Percentiles rank a stretch among this genome's conserved stretches.
These are phyloP conservation scores for Pharnaceum exiguum DNA, from an alignment of 148 eudicot species.

Conservation along the genomic window DNA sequence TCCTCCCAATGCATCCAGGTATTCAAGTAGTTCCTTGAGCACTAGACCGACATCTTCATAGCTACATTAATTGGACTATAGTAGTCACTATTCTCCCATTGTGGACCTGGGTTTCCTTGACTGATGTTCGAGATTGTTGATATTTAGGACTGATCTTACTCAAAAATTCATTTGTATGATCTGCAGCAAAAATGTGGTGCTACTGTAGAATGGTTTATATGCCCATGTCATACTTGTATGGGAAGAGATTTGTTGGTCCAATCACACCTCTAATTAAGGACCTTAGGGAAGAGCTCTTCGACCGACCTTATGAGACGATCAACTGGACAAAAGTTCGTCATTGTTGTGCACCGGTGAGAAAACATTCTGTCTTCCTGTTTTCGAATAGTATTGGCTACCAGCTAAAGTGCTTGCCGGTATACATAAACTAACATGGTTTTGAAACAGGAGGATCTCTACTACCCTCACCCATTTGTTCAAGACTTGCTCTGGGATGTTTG, in stretches of 20 bases:
- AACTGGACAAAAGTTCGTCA: conserved; percentile 33
- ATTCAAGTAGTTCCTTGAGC: not conserved
- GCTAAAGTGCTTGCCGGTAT: too few relatives aligned
- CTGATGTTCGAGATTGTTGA: too few relatives aligned
- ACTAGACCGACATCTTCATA: too few relatives aligned
- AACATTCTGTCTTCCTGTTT: too few relatives aligned
- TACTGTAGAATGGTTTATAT: conserved; percentile 30
- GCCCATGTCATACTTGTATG: conserved; percentile 50
- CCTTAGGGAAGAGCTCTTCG: conserved; percentile 35
- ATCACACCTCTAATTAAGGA: conserved; percentile 30
- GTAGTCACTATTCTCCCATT: too few relatives aligned
- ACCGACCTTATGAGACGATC: conserved; percentile 27
- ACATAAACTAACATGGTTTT: not conserved
- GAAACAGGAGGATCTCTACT: conserved; percentile 24
- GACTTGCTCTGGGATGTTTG: conserved; percentile 32
- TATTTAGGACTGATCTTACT: too few relatives aligned
- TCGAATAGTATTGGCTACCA: too few relatives aligned
- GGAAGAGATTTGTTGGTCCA: conserved; percentile 38
- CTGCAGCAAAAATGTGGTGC: conserved; percentile 37
- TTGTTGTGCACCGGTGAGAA: conserved; percentile 29
- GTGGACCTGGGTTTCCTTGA: too few relatives aligned
- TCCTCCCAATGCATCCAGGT: conserved; percentile 39
- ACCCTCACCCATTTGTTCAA: conserved; percentile 28
- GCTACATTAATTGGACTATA: not conserved
- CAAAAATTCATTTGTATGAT: too few relatives aligned